phyloP scores from a whole-genome alignment of 768 basidiomycete genomes.

The Tubosaeta sp. region DNA sequence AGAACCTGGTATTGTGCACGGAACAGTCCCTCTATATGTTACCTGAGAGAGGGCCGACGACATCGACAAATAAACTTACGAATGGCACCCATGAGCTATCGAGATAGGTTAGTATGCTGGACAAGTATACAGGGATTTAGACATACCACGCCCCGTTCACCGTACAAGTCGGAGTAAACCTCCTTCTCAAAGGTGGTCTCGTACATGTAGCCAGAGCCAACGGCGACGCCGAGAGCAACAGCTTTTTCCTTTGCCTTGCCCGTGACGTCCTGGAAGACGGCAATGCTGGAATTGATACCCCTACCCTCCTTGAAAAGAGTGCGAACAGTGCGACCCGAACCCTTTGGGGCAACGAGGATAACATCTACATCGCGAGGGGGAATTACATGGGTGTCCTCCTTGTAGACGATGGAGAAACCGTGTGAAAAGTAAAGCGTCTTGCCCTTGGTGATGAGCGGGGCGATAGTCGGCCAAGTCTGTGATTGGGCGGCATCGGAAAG shows the following conservation, averaged over 20 bases:
- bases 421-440: constrained; percentile 99
- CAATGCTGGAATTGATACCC: constrained; percentile 93
- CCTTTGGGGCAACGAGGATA: constrained; percentile 98
- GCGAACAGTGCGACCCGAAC: constrained; percentile 97
- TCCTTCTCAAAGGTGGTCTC: constrained; percentile 99
- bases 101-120: constrained; percentile 7
- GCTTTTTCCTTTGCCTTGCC: constrained; percentile 98
- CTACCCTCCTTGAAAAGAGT: constrained; percentile 99
- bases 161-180: constrained; percentile 98
- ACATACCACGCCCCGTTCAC: constrained; percentile 98
- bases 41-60: constrained; percentile 5
- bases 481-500: constrained; percentile 99
- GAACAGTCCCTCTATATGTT: constrained; percentile 84
- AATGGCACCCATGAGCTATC: constrained; percentile 93
- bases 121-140: background rate
- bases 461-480: constrained; percentile 84
- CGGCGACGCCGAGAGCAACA: constrained; percentile 85
- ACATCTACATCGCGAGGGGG: constrained; percentile 95
- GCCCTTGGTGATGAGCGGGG: constrained; percentile 96
- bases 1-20: constrained; percentile 98
- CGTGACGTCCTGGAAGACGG: constrained; percentile 96
- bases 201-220: constrained; percentile 97
- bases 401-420: constrained; percentile 98
- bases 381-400: constrained; percentile 92
- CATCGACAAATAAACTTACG: constrained; percentile 46